These are phyloP conservation scores for Pseudomassariella vexata DNA, from an alignment of 2,329 filamentous ascomycete genomes.

Conservation along the genomic window DNA sequence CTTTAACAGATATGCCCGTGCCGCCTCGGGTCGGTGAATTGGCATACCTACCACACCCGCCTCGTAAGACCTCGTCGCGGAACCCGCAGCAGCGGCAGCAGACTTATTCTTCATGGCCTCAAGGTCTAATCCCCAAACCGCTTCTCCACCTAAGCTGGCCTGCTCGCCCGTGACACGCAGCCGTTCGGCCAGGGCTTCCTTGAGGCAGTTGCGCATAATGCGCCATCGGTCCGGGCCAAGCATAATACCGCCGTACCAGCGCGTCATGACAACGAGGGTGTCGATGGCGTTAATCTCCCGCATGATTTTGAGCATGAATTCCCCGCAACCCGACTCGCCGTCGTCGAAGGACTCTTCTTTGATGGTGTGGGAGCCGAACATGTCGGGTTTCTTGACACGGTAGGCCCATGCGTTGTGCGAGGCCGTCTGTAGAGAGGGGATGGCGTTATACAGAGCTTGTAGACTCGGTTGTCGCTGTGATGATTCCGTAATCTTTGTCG, in stretches of 20 bases:
- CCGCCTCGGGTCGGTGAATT: conserved; percentile 68
- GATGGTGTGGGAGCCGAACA: conserved; percentile 27
- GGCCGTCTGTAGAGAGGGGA: conserved; percentile 46
- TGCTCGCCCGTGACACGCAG: conserved; percentile 35
- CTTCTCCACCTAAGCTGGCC: conserved; percentile 40
- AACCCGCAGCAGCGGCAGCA: conserved; percentile 15
- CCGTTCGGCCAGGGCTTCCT: conserved; percentile 48
- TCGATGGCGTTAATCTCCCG: conserved; percentile 44
- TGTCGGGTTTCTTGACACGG: conserved; percentile 29
- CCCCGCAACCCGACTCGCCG: conserved; percentile 55
- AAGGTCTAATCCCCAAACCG: conserved; percentile 55
- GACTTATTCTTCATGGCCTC: conserved; percentile 41
- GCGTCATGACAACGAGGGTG: conserved; percentile 51
- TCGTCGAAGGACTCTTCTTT: conserved; percentile 53
- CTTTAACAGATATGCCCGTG: conserved; percentile 51
- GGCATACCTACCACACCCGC: conserved; percentile 51
- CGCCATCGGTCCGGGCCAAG: conserved; percentile 58
- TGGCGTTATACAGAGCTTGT: conserved; percentile 39
- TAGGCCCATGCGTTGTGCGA: conserved; percentile 55
- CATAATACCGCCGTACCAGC: conserved; percentile 59
- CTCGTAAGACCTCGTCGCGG: conserved; percentile 20
- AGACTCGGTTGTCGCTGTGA: conserved; percentile 37
- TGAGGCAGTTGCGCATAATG: conserved; percentile 53
- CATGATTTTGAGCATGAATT: conserved; percentile 49
- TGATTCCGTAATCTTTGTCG: conserved; percentile 32